A percentile compares a stretch with the other conserved stretches of the same genome.
These are phyloP conservation scores for Kwoniella mangroviensis DNA, from an alignment of 768 basidiomycete genomes.

Conservation along the genomic window DNA sequence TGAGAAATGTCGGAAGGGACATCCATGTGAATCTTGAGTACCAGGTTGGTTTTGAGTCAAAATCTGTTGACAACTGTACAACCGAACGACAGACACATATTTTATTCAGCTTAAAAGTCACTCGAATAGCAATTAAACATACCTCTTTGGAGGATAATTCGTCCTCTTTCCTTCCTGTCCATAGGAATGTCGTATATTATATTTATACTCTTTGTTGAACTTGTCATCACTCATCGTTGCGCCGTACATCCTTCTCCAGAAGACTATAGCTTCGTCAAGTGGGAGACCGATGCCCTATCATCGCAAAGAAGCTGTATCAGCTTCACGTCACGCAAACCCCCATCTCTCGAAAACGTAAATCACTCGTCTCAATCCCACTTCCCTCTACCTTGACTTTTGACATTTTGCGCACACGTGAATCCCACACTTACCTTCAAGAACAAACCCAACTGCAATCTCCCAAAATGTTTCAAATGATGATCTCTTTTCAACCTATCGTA, in stretches of 20 bases:
- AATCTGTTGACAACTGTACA: constrained; percentile 82
- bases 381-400: not conserved
- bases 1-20: constrained; percentile 89
- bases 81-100: not conserved
- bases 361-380: too few relatives aligned
- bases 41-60: constrained; percentile 72
- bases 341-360: too few relatives aligned
- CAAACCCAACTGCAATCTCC: constrained; percentile 84
- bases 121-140: constrained; percentile 29
- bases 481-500: constrained; percentile 78
- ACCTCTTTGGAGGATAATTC: constrained; percentile 94
- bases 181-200: constrained; percentile 94
- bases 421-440: constrained; percentile 79
- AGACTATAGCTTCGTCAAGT: constrained; percentile 88
- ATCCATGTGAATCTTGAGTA: constrained; percentile 75
- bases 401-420: not conserved
- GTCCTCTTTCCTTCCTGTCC: constrained; percentile 92
- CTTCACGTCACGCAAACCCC: not conserved
- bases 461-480: constrained; percentile 89
- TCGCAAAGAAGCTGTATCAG: not conserved
- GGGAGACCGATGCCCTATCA: constrained; percentile 84
- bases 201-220: constrained; percentile 96
- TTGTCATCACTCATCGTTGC: constrained; percentile 79
- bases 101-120: not conserved
- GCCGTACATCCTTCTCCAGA: constrained; percentile 86